phyloP scores from a whole-genome alignment of 495 filamentous ascomycete species.

The Sordaria brevicollis region DNA sequence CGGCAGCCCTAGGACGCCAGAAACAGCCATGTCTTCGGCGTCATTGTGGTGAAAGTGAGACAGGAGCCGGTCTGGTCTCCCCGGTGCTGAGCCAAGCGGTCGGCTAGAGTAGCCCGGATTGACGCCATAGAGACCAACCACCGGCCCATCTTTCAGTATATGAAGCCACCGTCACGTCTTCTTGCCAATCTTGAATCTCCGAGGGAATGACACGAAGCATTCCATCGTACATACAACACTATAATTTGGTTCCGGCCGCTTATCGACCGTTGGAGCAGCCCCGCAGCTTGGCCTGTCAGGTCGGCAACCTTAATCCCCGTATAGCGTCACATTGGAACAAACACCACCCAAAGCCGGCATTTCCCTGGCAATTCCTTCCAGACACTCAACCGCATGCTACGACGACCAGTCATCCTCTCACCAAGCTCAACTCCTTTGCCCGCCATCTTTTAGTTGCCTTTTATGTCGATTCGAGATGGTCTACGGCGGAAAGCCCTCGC shows the following conservation, averaged over 20 bases:
- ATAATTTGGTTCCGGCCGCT: neutral
- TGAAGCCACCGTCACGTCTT: neutral
- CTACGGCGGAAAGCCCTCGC: conserved; percentile 62
- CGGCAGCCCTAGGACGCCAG: neutral
- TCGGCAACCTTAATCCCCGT: neutral
- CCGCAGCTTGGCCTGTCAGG: neutral
- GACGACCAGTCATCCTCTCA: neutral
- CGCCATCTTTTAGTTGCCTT: neutral
- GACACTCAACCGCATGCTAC: neutral
- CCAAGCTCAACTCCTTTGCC: neutral
- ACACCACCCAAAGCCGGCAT: neutral
- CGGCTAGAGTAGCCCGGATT: neutral
- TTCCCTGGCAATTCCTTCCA: neutral
- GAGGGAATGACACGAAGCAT: neutral
- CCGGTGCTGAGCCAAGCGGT: neutral
- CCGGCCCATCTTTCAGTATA: neutral
- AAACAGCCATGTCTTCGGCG: neutral
- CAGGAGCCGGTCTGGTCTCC: neutral
- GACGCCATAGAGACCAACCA: neutral
- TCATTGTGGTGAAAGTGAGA: neutral
- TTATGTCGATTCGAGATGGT: conserved; percentile 41
- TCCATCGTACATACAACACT: neutral
- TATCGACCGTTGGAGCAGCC: neutral
- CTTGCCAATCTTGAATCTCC: neutral
- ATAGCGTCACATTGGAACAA: neutral